These are phyloP conservation scores for Picocystis sp. DNA, from an alignment of 163 green algal genomes.

Conservation along the genomic window DNA sequence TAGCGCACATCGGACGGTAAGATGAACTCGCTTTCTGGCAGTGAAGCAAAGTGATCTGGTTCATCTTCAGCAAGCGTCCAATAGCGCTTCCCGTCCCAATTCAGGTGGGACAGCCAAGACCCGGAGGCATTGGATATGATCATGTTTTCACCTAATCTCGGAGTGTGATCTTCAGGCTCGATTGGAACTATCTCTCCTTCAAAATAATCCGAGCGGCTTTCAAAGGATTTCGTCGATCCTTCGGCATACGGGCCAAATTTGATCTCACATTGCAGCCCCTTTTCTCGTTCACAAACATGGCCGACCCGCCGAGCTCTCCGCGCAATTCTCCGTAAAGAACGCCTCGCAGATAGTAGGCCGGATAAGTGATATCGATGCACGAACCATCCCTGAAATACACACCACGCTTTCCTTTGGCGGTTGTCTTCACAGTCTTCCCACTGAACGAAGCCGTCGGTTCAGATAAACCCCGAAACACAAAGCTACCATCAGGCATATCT, in stretches of 20 bases:
- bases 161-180: background rate
- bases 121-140: constrained; percentile 20
- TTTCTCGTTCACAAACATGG: constrained; percentile 32
- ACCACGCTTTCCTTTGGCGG: constrained; percentile 42
- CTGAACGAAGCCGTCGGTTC: background rate
- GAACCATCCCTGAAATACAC: constrained; percentile 49
- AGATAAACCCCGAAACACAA: constrained; percentile 8
- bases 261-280: constrained; percentile 29
- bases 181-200: background rate
- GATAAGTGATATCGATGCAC: constrained; percentile 46
- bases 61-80: too few relatives aligned
- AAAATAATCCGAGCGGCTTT: constrained; percentile 34
- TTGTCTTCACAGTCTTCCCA: constrained; percentile 47
- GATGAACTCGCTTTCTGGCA: too few relatives aligned
- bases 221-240: constrained; percentile 14
- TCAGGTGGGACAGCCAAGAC: constrained; percentile 60
- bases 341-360: constrained; percentile 33
- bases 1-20: constrained; percentile 24
- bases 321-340: constrained; percentile 11
- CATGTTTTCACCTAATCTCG: background rate
- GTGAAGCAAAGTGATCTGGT: too few relatives aligned
- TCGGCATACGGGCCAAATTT: constrained; percentile 28
- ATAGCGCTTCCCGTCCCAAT: constrained; percentile 36
- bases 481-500: constrained; percentile 30
- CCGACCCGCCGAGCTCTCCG: constrained; percentile 36